Percentiles rank a stretch among this genome's conserved stretches.
phyloP scores from a whole-genome alignment of 371 early-diverging fungal genomes.

The Encephalitozoon romaleae region DNA sequence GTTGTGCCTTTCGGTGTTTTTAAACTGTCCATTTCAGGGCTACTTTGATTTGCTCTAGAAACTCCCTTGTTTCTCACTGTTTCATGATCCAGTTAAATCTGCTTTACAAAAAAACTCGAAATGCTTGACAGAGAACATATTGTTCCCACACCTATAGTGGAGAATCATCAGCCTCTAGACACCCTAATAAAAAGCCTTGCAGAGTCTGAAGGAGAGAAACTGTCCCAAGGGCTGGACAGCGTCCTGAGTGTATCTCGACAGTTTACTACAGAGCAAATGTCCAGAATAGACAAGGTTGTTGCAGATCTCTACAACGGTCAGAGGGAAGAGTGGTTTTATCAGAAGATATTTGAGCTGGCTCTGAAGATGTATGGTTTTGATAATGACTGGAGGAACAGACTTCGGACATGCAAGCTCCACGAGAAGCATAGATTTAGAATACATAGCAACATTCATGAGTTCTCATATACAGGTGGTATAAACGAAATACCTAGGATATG shows the following conservation, averaged over 20 bases:
- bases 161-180: neutral
- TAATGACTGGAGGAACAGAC: neutral
- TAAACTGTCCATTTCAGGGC: slow-evolving; percentile 18
- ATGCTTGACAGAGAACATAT: neutral
- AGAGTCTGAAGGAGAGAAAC: neutral
- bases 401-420: neutral
- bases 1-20: slow-evolving; percentile 73
- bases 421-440: slow-evolving; percentile 4
- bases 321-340: neutral
- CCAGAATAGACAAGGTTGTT: neutral
- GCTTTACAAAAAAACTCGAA: neutral
- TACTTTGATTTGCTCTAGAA: slow-evolving; percentile 9
- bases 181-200: neutral
- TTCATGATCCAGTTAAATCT: slow-evolving; percentile 5
- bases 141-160: neutral
- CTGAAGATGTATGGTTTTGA: neutral
- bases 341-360: neutral
- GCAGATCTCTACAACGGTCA: neutral
- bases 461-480: neutral
- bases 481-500: neutral
- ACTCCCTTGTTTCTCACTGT: neutral
- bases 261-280: neutral
- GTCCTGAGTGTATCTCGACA: neutral
- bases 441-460: neutral
- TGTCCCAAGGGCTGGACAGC: neutral